Evolutionary conservation across 805 yeast genomes (phyloP).

Genomic region (Cyberlindnera saturnus): DNA sequence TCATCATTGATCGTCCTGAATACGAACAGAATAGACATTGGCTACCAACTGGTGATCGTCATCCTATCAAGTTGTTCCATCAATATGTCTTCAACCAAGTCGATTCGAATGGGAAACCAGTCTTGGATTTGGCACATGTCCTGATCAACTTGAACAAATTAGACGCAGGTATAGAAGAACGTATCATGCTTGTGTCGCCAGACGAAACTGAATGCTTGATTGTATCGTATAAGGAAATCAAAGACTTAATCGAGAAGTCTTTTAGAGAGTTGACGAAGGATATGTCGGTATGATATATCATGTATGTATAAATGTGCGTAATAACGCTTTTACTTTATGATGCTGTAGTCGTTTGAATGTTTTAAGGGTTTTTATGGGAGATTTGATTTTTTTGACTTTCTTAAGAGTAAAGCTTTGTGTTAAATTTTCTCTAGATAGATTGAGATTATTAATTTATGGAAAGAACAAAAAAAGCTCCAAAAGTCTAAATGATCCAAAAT

Average conservation of each 20-base stretch:
- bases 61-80: conserved; percentile 66
- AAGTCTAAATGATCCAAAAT: no score
- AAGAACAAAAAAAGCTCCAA: no score
- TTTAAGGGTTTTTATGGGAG: no score
- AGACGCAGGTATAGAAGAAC: conserved; percentile 89
- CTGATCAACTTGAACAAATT: conserved; percentile 75
- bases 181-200: conserved; percentile 68
- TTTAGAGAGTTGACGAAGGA: conserved; percentile 42
- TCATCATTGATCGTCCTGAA: conserved; percentile 71
- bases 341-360: no score
- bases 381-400: no score
- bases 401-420: no score
- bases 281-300: not conserved
- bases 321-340: no score
- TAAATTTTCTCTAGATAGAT: no score
- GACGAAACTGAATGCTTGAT: conserved; percentile 85
- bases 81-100: conserved; percentile 83
- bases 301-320: not conserved
- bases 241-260: conserved; percentile 61
- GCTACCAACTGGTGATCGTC: conserved; percentile 73
- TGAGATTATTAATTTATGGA: no score
- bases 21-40: conserved; percentile 45
- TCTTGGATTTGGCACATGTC: conserved; percentile 77
- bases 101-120: conserved; percentile 72
- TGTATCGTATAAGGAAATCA: conserved; percentile 77